Conservation (phyloP, 306 rosid species). For the Mucuna pruriens region DNA sequence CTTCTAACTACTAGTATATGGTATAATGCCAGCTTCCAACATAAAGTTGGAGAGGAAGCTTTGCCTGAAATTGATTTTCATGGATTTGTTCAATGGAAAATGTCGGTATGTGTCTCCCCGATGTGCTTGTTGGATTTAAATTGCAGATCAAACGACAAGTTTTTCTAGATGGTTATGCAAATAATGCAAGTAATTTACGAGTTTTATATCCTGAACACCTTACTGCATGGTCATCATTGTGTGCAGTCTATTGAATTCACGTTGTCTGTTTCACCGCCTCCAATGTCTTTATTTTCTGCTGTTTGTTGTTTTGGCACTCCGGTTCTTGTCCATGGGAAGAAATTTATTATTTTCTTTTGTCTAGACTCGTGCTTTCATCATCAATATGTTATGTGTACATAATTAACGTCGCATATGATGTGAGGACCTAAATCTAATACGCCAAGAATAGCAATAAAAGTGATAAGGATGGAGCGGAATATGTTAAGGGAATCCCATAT, state of each 20-base stretch:
- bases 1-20: constrained; percentile 17
- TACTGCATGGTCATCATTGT: constrained; percentile 15
- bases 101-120: background rate
- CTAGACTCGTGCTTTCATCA: background rate
- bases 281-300: constrained; percentile 17
- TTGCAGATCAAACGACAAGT: background rate
- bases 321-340: background rate
- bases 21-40: constrained; percentile 36
- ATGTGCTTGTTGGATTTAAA: constrained; percentile 16
- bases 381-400: constrained; percentile 9
- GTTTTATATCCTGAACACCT: background rate
- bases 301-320: background rate
- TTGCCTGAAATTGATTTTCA: background rate
- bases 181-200: background rate
- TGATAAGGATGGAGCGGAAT: constrained; percentile 29
- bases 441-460: constrained; percentile 34
- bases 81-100: constrained; percentile 18
- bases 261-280: constrained; percentile 27
- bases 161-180: background rate
- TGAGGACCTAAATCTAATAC: constrained; percentile 23
- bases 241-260: constrained; percentile 6
- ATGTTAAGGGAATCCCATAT: constrained; percentile 27
- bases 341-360: background rate
- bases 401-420: constrained; percentile 3
- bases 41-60: constrained; percentile 30